Conservation (phyloP, 2,329 filamentous ascomycete species). For the Fulvia fulva region DNA sequence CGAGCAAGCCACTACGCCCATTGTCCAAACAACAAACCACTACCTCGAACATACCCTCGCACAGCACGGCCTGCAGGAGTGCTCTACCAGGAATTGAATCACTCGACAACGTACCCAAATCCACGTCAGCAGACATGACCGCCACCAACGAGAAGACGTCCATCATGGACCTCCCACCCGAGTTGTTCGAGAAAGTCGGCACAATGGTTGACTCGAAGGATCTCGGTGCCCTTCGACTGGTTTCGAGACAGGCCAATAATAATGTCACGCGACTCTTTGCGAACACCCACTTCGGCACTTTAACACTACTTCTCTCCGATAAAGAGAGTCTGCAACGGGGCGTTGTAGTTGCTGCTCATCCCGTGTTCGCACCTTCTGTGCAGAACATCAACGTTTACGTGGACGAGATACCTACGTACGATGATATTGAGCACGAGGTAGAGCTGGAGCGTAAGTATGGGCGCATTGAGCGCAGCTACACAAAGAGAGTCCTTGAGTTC, state of each 20-base stretch:
- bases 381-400: neutral
- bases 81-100: no score
- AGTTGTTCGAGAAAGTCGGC: neutral
- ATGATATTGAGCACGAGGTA: neutral
- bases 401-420: neutral
- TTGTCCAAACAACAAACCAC: no score
- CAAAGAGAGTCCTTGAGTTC: neutral
- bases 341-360: neutral
- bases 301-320: neutral
- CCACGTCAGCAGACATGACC: neutral
- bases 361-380: neutral
- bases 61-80: neutral
- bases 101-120: neutral
- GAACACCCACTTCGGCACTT: neutral
- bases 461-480: neutral
- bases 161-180: neutral
- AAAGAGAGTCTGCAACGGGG: neutral
- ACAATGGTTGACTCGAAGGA: neutral
- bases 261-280: neutral
- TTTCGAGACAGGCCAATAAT: neutral
- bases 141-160: neutral
- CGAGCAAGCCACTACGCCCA: no score
- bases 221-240: neutral
- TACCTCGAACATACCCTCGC: no score
- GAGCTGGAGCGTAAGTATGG: neutral